phyloP scores from a whole-genome alignment of 208 protist species.

The Trypanosoma caninum region DNA sequence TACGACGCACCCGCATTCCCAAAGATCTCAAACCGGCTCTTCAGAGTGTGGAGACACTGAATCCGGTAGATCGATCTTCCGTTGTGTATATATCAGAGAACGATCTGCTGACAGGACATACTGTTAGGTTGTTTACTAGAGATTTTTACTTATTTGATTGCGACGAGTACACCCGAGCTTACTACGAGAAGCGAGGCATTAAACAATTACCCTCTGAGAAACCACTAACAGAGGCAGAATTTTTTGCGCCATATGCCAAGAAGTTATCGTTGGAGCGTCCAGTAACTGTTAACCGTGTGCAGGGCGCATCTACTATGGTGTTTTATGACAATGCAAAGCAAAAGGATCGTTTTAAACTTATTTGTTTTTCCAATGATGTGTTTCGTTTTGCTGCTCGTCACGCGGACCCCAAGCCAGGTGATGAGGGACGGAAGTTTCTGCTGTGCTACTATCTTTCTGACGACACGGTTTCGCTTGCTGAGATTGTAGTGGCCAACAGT shows the following conservation, averaged over 20 bases:
- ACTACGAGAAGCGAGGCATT: constrained; percentile 62
- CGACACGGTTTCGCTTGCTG: constrained; percentile 93
- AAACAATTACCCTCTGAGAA: constrained; percentile 26
- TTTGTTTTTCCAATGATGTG: constrained; percentile 81
- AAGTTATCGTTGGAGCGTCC: constrained; percentile 24
- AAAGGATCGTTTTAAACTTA: constrained; percentile 84
- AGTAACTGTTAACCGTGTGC: neutral
- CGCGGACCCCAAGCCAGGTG: constrained; percentile 40
- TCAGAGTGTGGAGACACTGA: constrained; percentile 66
- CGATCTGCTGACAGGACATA: constrained; percentile 84
- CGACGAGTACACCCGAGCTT: constrained; percentile 90
- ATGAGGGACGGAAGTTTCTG: constrained; percentile 80
- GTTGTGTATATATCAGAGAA: constrained; percentile 51
- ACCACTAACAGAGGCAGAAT: constrained; percentile 43
- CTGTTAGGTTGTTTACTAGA: constrained; percentile 77
- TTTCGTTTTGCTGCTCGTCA: constrained; percentile 87
- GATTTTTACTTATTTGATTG: constrained; percentile 92
- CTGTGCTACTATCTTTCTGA: constrained; percentile 94
- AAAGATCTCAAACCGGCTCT: constrained; percentile 32
- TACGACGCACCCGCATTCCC: constrained; percentile 87
- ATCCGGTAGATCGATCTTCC: constrained; percentile 33
- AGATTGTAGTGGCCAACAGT: constrained; percentile 88
- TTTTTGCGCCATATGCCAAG: neutral
- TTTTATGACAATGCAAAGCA: constrained; percentile 46
- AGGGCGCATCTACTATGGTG: constrained; percentile 68